These are phyloP conservation scores for Paramecium sexaurelia DNA, from an alignment of 73 alveolate genomes.

Conservation along the genomic window DNA sequence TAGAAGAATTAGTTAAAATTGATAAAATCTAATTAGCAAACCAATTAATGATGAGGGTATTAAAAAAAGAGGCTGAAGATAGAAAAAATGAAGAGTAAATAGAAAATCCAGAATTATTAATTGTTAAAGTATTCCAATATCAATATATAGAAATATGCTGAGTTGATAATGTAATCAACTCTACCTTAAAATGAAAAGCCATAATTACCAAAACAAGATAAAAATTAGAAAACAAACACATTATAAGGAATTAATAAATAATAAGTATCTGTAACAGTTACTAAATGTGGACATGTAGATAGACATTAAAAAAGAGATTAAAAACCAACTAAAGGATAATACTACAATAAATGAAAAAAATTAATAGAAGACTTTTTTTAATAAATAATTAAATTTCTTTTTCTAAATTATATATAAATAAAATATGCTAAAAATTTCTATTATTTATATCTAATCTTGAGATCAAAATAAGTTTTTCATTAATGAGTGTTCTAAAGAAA, in stretches of 20 bases:
- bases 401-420: too few species aligned
- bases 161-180: background rate
- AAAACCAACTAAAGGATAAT: background rate
- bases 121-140: background rate
- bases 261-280: background rate
- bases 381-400: too few species aligned
- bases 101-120: background rate
- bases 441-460: too few species aligned
- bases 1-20: background rate
- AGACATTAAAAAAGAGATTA: slow-evolving; percentile 36
- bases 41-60: background rate
- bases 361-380: too few species aligned
- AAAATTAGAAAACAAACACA: background rate
- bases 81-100: background rate
- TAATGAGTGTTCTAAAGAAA: background rate
- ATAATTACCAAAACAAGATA: background rate
- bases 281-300: background rate
- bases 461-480: too few species aligned
- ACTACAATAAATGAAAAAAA: slow-evolving; percentile 34
- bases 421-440: too few species aligned
- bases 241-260: background rate
- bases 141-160: background rate
- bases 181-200: background rate
- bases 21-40: slow-evolving; percentile 33
- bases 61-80: slow-evolving; percentile 24